Conservation (phyloP, 2,329 filamentous ascomycete genomes). For the Pestalotiopsis sp. region DNA sequence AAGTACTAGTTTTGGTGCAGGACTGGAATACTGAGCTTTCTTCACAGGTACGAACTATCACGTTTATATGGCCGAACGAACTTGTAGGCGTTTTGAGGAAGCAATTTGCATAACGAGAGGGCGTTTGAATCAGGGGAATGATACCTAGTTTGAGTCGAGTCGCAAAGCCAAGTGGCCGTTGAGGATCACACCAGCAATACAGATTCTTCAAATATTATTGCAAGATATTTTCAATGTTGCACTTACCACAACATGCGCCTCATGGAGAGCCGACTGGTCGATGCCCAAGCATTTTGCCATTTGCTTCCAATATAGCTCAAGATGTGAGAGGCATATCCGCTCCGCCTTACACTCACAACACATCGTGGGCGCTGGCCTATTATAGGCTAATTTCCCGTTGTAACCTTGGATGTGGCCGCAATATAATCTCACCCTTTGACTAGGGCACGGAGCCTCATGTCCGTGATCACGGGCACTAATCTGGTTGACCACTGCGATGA, state of each 20-base stretch:
- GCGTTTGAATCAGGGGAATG: not conserved
- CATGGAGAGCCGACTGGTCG: too few species aligned
- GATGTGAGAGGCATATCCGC: not conserved
- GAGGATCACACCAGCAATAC: not conserved
- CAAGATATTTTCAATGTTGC: too few species aligned
- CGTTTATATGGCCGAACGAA: not conserved
- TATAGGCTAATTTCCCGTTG: not conserved
- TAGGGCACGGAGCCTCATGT: not conserved
- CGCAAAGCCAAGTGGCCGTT: not conserved
- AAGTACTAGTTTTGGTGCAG: conserved; percentile 50
- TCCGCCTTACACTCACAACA: not conserved
- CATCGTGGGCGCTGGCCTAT: not conserved
- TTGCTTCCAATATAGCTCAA: not conserved
- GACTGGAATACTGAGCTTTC: conserved; percentile 45
- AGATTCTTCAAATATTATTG: not conserved
- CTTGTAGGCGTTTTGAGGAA: not conserved
- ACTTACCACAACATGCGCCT: too few species aligned
- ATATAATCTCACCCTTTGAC: not conserved
- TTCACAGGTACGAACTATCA: not conserved
- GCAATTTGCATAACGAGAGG: not conserved
- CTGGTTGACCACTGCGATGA: not conserved
- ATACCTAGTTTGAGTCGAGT: not conserved
- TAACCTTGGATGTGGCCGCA: not conserved
- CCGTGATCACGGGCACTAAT: not conserved
- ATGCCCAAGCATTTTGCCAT: too few species aligned